Percentiles rank a stretch among this genome's conserved stretches.
phyloP scores from a whole-genome alignment of 2,329 filamentous ascomycete genomes.

The Orbilia ellipsospora region DNA sequence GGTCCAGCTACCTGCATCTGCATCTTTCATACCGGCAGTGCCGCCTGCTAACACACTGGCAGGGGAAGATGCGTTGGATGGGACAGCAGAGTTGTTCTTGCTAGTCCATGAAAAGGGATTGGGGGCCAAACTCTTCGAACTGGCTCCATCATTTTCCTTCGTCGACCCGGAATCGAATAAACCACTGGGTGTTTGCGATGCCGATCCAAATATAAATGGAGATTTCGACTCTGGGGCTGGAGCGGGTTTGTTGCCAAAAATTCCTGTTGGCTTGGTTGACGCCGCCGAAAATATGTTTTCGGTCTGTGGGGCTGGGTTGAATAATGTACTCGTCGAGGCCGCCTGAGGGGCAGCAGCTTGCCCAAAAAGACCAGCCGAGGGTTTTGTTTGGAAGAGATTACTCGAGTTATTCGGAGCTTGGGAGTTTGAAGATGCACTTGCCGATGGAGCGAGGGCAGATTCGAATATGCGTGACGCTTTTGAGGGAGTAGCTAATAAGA shows the following conservation, averaged over 20 bases:
- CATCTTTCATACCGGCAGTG: slow-evolving; percentile 48
- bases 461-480: slow-evolving; percentile 46
- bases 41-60: slow-evolving; percentile 45
- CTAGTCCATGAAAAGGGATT: slow-evolving; percentile 40
- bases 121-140: slow-evolving; percentile 14
- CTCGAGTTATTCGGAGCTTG: background rate
- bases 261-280: slow-evolving; percentile 17
- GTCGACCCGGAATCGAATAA: slow-evolving; percentile 23
- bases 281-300: slow-evolving; percentile 20
- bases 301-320: background rate
- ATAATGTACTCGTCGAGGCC: background rate
- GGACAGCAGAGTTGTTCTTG: slow-evolving; percentile 44
- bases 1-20: slow-evolving; percentile 32
- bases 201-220: slow-evolving; percentile 34
- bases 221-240: background rate
- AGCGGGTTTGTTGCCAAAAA: slow-evolving; percentile 28
- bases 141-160: slow-evolving; percentile 20
- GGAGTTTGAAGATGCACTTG: background rate
- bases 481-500: slow-evolving; percentile 13
- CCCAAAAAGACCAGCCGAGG: slow-evolving; percentile 26
- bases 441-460: slow-evolving; percentile 20
- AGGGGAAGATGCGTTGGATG: slow-evolving; percentile 51
- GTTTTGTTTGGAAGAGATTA: slow-evolving; percentile 29
- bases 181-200: slow-evolving; percentile 16
- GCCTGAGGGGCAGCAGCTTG: background rate